Base-by-base conservation (phyloP, 1,284 basidiomycete genomes). In the Rhodotorula sp. region DNA sequence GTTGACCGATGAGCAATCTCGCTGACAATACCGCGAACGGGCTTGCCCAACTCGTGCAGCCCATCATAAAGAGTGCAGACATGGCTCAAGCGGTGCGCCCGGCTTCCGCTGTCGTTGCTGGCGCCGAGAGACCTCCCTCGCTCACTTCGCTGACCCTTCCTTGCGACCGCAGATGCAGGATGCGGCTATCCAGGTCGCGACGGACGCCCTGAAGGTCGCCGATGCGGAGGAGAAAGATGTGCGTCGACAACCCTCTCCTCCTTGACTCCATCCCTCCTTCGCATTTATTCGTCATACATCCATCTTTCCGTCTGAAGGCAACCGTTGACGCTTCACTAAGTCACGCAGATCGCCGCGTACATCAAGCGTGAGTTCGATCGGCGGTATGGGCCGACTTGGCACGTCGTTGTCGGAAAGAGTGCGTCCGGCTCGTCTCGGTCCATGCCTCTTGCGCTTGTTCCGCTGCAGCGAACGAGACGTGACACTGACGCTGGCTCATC, bases 351-450 rank as follows among this genome's bases (percentile, higher is more conserved):
- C 79, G 95, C 94, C 20, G 93, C 94, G 51, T 89, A 92, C 81
- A 91, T 97, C 85, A 99, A 99, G 86, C 92, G 94, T 82, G 92
- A 95, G 82, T 93, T 96, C 81, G 94, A 99, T 85, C 85, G 88
- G 82, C 85, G 89, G 81, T 89, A 92, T 77, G 91, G 91, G 34
- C 86, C 93, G 61, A 97, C 95, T 74, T 98, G 95, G 95, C 94
- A 98, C 81, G 91, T 92, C 79, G 92, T 99, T 74, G 94, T 97
- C 46, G 94, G 94, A 68, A 61, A 61, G 49, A 96, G 95, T 85
- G 94, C 94, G 81, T 82, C 73, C 29, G 29, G 24, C 5, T 15
- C 15, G 52, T 32, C n/a, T 51, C 19, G 22, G 10, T 29, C 39
- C 19, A 17, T 17, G 13, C n/a, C 8, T 34, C 34, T 22, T 20